Conservation (phyloP, 768 basidiomycete species). For the Lactarius deliciosus region DNA sequence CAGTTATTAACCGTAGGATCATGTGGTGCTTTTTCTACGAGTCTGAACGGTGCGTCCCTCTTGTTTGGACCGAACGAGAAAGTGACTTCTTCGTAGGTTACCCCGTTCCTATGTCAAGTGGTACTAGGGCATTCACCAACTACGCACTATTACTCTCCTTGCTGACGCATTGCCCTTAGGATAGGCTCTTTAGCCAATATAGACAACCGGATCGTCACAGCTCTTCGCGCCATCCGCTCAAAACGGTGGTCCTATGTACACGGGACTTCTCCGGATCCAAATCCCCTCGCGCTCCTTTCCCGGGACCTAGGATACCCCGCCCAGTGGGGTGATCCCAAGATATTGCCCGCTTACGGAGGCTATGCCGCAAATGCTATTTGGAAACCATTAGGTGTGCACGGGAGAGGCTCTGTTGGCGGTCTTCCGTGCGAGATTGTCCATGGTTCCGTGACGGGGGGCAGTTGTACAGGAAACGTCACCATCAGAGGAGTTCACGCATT, state of each 20-base stretch:
- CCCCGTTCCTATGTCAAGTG: conserved; percentile 72
- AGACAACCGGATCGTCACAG: conserved; percentile 56
- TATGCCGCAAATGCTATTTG: conserved; percentile 50
- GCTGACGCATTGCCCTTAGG: conserved; percentile 38
- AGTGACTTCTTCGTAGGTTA: conserved; percentile 40
- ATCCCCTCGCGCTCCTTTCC: conserved; percentile 49
- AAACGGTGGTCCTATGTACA: conserved; percentile 60
- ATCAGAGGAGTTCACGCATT: conserved; percentile 59
- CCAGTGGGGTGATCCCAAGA: conserved; percentile 60
- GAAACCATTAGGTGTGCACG: conserved; percentile 54
- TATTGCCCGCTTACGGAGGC: conserved; percentile 66
- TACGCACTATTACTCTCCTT: not conserved
- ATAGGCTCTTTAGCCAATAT: conserved; percentile 68
- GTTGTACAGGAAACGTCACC: conserved; percentile 58
- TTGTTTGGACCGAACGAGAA: conserved; percentile 2
- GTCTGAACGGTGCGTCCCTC: conserved; percentile 53
- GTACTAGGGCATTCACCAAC: conserved; percentile 29
- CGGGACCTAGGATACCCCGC: conserved; percentile 56
- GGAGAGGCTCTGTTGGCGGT: conserved; percentile 59
- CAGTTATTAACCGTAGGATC: conserved; percentile 48
- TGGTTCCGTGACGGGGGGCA: conserved; percentile 51
- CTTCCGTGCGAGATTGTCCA: conserved; percentile 78
- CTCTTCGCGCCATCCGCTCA: conserved; percentile 53
- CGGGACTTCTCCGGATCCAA: conserved; percentile 41
- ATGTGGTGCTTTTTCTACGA: conserved; percentile 90